phyloP scores from a whole-genome alignment of 2,329 filamentous ascomycete species.

The Grosmannia serpens region DNA sequence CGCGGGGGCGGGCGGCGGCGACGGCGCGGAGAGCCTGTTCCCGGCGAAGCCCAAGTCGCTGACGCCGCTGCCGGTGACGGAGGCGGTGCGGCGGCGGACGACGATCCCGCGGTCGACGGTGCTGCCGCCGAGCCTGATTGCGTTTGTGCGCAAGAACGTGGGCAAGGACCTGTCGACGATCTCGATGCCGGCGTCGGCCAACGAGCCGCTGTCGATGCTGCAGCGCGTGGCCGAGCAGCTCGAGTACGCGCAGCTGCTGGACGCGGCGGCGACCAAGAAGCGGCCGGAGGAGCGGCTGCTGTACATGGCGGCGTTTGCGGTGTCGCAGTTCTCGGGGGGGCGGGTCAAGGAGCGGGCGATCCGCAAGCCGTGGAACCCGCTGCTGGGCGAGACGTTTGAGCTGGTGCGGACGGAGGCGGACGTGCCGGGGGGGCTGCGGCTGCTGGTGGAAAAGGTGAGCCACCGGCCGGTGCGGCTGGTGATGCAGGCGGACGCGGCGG shows the following conservation, averaged over 20 bases:
- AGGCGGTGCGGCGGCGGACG: conserved; percentile 52
- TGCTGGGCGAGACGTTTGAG: conserved; percentile 93
- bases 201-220: conserved; percentile 80
- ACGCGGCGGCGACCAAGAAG: conserved; percentile 55
- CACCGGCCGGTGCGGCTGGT: conserved; percentile 89
- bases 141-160: conserved; percentile 92
- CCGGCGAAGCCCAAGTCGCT: conserved; percentile 67
- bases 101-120: conserved; percentile 65
- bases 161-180: conserved; percentile 96
- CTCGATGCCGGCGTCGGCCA: conserved; percentile 93
- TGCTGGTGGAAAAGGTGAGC: conserved; percentile 90
- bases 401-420: conserved; percentile 75
- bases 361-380: conserved; percentile 93
- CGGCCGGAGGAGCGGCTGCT: conserved; percentile 59
- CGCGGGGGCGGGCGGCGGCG: conserved; percentile 45
- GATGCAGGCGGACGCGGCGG: conserved; percentile 76
- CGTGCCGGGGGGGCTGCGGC: conserved; percentile 67
- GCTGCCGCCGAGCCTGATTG: conserved; percentile 79
- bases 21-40: conserved; percentile 52
- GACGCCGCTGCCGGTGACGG: conserved; percentile 61
- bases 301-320: conserved; percentile 79
- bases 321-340: conserved; percentile 72
- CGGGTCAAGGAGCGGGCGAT: conserved; percentile 84
- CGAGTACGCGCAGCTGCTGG: conserved; percentile 79
- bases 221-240: conserved; percentile 84